Base-by-base conservation (phyloP, 495 filamentous ascomycete genomes). In the Apiosordaria backusii region DNA sequence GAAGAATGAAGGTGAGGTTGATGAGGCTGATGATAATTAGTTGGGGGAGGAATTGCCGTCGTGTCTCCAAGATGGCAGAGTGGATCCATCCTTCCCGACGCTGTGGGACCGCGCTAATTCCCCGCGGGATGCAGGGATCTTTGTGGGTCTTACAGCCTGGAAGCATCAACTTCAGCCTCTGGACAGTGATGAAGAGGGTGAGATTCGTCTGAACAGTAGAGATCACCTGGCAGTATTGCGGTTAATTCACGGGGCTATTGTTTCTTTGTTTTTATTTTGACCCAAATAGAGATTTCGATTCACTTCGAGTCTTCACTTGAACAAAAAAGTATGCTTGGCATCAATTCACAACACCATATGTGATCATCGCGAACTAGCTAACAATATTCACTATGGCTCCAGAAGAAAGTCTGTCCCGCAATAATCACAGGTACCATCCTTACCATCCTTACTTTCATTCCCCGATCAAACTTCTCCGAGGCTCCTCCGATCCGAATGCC, bases 51-150 rank as follows among this genome's bases (percentile, higher is more conserved):
- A 21, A 23, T 50, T 62, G 53, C 35, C 53, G 53, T 27, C 24
- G 55, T n/a, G 26, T 27, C 25, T 23, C 26, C n/a, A n/a, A n/a
- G n/a, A n/a, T 27, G 21, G 59, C 35, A 67, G 57, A 45, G 15
- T 50, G 25, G 54, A 63, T 52, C 64, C 60, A 57, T 40, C n/a
- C 64, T 61, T 69, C 68, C 68, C 68, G 61, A 29, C 6, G 23
- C 53, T 61, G 55, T 69, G 68, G 68, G 25, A 65, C 54, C 53
- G 52, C 62, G 63, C 62, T 65, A 65, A 64, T 18, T 35, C 45
- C 62, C 52, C 52, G 50, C 63, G 63, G n/a, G 52, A 50, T 59
- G 63, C 67, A 68, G 66, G 62, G 66, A n/a, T 61, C 16, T 55
- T 25, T 23, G 21, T 45, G 35, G 35, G 35, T 45, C 35, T 45